Conservation (phyloP, 106 monocot species). For the Vanilla planifolia region DNA sequence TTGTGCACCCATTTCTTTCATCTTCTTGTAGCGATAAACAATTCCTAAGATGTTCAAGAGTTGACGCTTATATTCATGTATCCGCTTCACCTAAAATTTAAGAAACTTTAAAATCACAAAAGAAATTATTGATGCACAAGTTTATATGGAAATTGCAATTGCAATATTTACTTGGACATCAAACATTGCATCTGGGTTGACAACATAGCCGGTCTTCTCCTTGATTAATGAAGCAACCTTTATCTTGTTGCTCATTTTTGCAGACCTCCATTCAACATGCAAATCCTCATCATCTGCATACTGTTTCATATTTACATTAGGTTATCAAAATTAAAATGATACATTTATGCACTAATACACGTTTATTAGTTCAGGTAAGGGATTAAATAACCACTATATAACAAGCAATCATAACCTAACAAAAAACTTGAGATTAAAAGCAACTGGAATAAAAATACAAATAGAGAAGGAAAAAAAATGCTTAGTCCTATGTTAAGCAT, state of each 20-base stretch:
- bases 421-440: no score
- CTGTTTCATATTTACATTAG: constrained; percentile 23
- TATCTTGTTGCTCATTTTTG: constrained; percentile 79
- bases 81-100: constrained; percentile 72
- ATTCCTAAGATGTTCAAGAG: constrained; percentile 90
- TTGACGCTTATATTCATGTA: constrained; percentile 97
- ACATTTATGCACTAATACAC: no score
- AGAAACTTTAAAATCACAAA: constrained; percentile 1
- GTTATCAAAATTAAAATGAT: no score
- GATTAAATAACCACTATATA: no score
- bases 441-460: no score
- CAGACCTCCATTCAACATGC: constrained; percentile 79
- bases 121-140: not conserved
- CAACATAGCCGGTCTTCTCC: constrained; percentile 86
- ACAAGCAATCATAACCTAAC: no score
- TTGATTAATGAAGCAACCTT: constrained; percentile 79
- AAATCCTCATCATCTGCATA: constrained; percentile 84
- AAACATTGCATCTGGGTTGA: constrained; percentile 95
- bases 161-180: constrained; percentile 67
- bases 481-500: no score
- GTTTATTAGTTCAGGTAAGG: no score
- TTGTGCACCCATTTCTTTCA: constrained; percentile 89
- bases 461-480: no score
- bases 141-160: not conserved
- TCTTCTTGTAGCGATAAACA: constrained; percentile 92